Evolutionary conservation across 2,329 filamentous ascomycete genomes (phyloP).

Genomic region (Calonectria hongkongensis): DNA sequence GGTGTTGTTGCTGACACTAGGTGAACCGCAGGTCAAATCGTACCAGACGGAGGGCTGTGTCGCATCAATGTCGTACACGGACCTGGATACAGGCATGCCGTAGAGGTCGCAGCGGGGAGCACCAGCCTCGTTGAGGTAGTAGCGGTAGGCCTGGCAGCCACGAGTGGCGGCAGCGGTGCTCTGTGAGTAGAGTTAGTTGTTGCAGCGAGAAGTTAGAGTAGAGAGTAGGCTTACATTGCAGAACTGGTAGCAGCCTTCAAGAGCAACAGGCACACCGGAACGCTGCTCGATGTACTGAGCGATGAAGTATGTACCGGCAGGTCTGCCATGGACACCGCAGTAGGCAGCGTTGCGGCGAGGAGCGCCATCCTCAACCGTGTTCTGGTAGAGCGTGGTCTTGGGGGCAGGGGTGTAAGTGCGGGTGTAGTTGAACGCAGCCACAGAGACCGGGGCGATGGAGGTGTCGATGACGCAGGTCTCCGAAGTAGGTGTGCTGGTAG

Average conservation of each 20-base stretch:
- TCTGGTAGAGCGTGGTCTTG: slow-evolving; percentile 56
- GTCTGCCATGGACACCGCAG: slow-evolving; percentile 63
- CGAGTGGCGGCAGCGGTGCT: slow-evolving; percentile 56
- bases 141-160: slow-evolving; percentile 62
- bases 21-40: slow-evolving; percentile 61
- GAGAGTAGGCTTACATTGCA: slow-evolving; percentile 56
- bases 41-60: slow-evolving; percentile 59
- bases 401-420: slow-evolving; percentile 50
- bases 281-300: slow-evolving; percentile 62
- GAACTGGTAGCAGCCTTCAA: slow-evolving; percentile 65
- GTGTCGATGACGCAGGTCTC: slow-evolving; percentile 31
- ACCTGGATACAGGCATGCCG: slow-evolving; percentile 56
- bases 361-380: slow-evolving; percentile 55
- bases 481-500: slow-evolving; percentile 26
- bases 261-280: slow-evolving; percentile 58
- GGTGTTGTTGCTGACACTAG: slow-evolving; percentile 42
- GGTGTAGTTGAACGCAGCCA: slow-evolving; percentile 51
- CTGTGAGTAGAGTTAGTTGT: slow-evolving; percentile 45
- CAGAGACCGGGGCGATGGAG: slow-evolving; percentile 56
- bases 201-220: neutral
- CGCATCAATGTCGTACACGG: slow-evolving; percentile 55
- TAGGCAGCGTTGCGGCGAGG: slow-evolving; percentile 56
- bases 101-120: slow-evolving; percentile 61
- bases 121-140: slow-evolving; percentile 57
- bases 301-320: slow-evolving; percentile 61